Percentiles rank a stretch among this genome's conserved stretches.
phyloP scores from a whole-genome alignment of 208 protist species.

The Trichomonas vaginalis region DNA sequence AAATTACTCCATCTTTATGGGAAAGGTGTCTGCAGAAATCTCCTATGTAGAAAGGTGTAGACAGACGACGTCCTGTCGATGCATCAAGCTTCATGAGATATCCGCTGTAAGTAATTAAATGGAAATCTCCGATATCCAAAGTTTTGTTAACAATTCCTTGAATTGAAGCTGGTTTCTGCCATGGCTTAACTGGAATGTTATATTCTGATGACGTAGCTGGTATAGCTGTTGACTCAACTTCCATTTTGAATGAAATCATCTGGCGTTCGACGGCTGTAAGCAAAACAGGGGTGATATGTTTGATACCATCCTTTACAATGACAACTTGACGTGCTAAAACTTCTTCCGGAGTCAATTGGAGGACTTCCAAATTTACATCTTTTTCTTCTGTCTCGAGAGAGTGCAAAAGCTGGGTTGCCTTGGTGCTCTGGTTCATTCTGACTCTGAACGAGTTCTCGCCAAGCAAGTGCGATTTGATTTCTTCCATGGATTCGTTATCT shows the following conservation, averaged over 20 bases:
- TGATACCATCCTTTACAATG: not conserved
- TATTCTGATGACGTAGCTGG: not conserved
- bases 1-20: not conserved
- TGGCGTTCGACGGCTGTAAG: constrained; percentile 1
- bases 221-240: not conserved
- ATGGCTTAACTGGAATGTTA: not conserved
- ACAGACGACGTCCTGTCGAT: not conserved
- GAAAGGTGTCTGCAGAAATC: not conserved
- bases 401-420: not conserved
- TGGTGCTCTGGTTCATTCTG: not conserved
- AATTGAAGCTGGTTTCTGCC: not conserved
- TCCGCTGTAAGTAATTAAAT: not conserved
- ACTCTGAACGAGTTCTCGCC: not conserved
- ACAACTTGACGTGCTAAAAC: not conserved
- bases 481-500: not conserved
- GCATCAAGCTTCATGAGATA: not conserved
- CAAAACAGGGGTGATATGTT: not conserved
- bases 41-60: not conserved
- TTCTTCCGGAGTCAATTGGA: not conserved
- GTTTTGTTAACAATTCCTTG: not conserved
- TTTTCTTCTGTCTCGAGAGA: not conserved
- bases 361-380: not conserved
- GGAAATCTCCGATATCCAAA: not conserved
- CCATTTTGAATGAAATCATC: not conserved
- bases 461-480: not conserved